phyloP scores from a whole-genome alignment of 306 rosid species.

The Acacia crassicarpa region DNA sequence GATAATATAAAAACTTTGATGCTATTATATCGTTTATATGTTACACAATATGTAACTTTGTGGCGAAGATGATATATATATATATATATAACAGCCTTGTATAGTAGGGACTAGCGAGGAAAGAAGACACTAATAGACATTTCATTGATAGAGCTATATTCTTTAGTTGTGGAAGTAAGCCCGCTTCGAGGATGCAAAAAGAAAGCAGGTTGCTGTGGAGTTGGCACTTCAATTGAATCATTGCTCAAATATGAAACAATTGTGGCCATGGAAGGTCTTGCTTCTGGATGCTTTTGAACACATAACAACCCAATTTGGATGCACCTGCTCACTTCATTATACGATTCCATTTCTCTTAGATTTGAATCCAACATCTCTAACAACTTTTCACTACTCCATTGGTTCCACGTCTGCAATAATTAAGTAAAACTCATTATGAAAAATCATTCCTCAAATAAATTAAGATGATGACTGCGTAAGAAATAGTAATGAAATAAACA shows the following conservation, averaged over 20 bases:
- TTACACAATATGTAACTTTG: not conserved
- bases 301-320: constrained; percentile 46
- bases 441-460: not conserved
- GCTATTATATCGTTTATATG: no score
- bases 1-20: no score
- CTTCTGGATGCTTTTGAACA: constrained; percentile 34
- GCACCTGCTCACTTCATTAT: constrained; percentile 40
- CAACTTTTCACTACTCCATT: constrained; percentile 25
- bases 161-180: not conserved
- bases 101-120: constrained; percentile 6
- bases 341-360: constrained; percentile 2
- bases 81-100: not conserved
- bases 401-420: constrained; percentile 39
- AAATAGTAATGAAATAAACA: not conserved
- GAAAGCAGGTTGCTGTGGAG: constrained; percentile 36
- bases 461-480: not conserved
- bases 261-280: not conserved
- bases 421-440: not conserved
- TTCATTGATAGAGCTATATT: not conserved
- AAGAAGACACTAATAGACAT: not conserved
- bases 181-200: not conserved
- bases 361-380: constrained; percentile 42
- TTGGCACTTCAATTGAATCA: constrained; percentile 26
- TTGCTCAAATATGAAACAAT: constrained; percentile 32
- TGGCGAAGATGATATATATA: not conserved